A percentile compares a stretch with the other conserved stretches of the same genome.
Evolutionary conservation across 2,329 filamentous ascomycete genomes (phyloP).

Genomic region (Alternaria sp.): DNA sequence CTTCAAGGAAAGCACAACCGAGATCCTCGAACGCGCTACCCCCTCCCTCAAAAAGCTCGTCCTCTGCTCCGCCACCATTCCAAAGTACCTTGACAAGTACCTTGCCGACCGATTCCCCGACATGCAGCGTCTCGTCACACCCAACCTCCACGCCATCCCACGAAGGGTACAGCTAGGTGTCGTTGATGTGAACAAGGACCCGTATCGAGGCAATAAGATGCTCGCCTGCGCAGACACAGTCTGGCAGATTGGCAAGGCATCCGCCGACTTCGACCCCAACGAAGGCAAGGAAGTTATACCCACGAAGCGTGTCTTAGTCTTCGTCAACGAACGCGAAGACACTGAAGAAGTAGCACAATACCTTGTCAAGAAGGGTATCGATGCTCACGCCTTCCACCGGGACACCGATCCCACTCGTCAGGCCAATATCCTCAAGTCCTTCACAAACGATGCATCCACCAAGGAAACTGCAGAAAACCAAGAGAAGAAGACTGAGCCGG

Average conservation of each 20-base stretch:
- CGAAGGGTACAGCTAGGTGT: conserved; percentile 93
- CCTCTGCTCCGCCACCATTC: conserved; percentile 96
- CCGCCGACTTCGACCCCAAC: conserved; percentile 51
- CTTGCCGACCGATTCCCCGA: conserved; percentile 84
- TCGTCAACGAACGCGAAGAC: conserved; percentile 95
- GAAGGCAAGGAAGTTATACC: conserved; percentile 66
- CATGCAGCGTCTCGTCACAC: conserved; percentile 87
- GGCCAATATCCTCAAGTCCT: conserved; percentile 77
- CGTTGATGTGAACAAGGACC: conserved; percentile 89
- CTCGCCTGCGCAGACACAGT: conserved; percentile 95
- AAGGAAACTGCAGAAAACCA: background rate
- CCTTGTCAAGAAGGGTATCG: conserved; percentile 84
- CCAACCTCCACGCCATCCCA: conserved; percentile 95
- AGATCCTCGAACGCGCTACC: conserved; percentile 81
- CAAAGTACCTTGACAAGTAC: conserved; percentile 84
- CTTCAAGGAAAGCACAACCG: conserved; percentile 83
- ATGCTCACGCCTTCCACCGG: conserved; percentile 83
- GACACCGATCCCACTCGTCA: conserved; percentile 83
- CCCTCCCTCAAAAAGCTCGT: conserved; percentile 87
- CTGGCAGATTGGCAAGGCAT: conserved; percentile 88
- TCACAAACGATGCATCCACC: conserved; percentile 55
- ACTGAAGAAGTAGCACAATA: conserved; percentile 82
- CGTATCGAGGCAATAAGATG: conserved; percentile 90
- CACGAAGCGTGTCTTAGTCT: conserved; percentile 88
- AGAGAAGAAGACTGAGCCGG: conserved; percentile 7